These are phyloP conservation scores for Eustoma russellianum DNA, from an alignment of 257 asterid genomes.

Conservation along the genomic window DNA sequence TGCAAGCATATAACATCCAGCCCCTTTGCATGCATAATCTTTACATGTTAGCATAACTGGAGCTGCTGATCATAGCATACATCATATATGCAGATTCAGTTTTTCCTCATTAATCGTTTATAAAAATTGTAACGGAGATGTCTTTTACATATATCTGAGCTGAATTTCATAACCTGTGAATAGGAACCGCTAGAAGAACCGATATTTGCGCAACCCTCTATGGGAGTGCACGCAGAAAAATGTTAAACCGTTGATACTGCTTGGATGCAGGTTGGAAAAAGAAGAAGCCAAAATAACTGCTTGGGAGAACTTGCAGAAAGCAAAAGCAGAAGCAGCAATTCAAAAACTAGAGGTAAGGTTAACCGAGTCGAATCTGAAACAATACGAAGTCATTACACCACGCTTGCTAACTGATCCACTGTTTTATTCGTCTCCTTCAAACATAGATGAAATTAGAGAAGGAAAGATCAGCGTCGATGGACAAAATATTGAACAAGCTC, in stretches of 20 bases:
- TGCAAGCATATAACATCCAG: too few species aligned
- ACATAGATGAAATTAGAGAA: slow-evolving; percentile 66
- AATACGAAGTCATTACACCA: neutral
- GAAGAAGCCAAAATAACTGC: slow-evolving; percentile 29
- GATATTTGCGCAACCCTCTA: neutral
- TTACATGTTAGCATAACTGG: too few species aligned
- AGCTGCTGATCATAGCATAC: too few species aligned
- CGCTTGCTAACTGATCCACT: neutral
- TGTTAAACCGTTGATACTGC: neutral
- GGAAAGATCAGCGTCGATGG: slow-evolving; percentile 63
- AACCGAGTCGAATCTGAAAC: too few species aligned
- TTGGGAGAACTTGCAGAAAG: slow-evolving; percentile 36
- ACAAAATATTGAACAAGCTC: slow-evolving; percentile 53
- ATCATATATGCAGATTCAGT: too few species aligned
- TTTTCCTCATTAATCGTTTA: too few species aligned
- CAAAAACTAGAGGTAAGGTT: slow-evolving; percentile 27
- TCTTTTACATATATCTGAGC: too few species aligned
- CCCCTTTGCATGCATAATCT: too few species aligned
- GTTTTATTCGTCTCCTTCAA: neutral
- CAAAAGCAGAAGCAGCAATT: slow-evolving; percentile 31
- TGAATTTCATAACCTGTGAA: too few species aligned
- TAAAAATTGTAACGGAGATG: too few species aligned
- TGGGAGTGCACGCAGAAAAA: neutral
- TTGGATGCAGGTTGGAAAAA: slow-evolving; percentile 15
- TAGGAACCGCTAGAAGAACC: neutral